A percentile compares a stretch with the other conserved stretches of the same genome.
phyloP scores from a whole-genome alignment of 2,329 filamentous ascomycete species.

The Aspergillus pseudotamarii region DNA sequence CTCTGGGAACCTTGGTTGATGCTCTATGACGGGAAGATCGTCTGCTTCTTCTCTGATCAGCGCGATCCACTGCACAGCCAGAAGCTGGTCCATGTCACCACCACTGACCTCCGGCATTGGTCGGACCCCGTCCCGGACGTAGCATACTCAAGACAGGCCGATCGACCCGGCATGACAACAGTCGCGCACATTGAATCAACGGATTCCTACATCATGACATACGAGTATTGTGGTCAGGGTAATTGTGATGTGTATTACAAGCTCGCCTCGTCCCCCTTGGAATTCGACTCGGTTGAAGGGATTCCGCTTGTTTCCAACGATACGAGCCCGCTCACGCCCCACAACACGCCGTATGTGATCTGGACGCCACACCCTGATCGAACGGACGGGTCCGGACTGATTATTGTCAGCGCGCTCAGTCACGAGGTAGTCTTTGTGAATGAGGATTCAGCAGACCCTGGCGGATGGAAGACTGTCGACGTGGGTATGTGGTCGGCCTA shows the following conservation, averaged over 20 bases:
- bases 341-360: constrained; percentile 12
- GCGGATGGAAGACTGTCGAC: constrained; percentile 1
- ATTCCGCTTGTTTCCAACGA: constrained; percentile 31
- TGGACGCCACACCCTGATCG: constrained; percentile 11
- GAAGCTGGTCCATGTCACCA: constrained; percentile 65
- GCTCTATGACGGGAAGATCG: constrained; percentile 57
- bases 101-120: constrained; percentile 61
- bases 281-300: constrained; percentile 38
- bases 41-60: constrained; percentile 70
- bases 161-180: constrained; percentile 67
- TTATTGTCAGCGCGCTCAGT: constrained; percentile 11
- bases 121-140: constrained; percentile 61
- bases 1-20: constrained; percentile 72
- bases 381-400: constrained; percentile 7
- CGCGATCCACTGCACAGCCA: constrained; percentile 65
- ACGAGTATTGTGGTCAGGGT: constrained; percentile 57
- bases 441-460: constrained; percentile 6
- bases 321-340: background rate
- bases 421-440: constrained; percentile 15
- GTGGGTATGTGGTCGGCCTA: constrained; percentile 3
- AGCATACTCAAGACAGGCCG: constrained; percentile 58
- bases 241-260: constrained; percentile 48
- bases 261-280: constrained; percentile 43
- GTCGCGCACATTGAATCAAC: constrained; percentile 59
- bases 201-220: constrained; percentile 60